phyloP scores from a whole-genome alignment of 225 moss, liverwort and hornwort species.

The Antitrichia curtipendula region DNA sequence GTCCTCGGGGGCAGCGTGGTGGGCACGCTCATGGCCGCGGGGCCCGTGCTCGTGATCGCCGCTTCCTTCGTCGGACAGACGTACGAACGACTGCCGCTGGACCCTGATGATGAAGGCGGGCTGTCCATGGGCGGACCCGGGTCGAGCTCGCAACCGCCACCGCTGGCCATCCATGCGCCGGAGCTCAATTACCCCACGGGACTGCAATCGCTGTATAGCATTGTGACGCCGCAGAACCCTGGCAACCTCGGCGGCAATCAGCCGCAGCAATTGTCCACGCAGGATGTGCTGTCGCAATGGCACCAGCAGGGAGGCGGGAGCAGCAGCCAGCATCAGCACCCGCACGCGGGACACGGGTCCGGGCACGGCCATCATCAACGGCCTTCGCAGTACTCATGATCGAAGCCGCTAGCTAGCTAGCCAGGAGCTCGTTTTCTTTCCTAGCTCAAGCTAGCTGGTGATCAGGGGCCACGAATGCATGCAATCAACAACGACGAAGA shows the following conservation, averaged over 20 bases:
- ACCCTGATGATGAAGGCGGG: constrained; percentile 60
- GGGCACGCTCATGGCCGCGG: constrained; percentile 76
- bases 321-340: constrained; percentile 2
- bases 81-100: constrained; percentile 85
- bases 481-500: not conserved
- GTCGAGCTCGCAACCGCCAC: constrained; percentile 26
- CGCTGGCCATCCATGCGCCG: constrained; percentile 28
- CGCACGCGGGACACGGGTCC: not conserved
- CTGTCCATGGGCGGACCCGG: constrained; percentile 26
- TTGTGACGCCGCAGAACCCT: constrained; percentile 36
- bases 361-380: constrained; percentile 25
- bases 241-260: constrained; percentile 16
- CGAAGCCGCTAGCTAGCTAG: not conserved
- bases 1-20: constrained; percentile 87
- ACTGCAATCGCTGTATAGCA: constrained; percentile 40
- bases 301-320: constrained; percentile 20
- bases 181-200: constrained; percentile 29
- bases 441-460: not conserved
- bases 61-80: constrained; percentile 75
- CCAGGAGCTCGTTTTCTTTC: not conserved
- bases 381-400: constrained; percentile 28
- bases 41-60: constrained; percentile 78
- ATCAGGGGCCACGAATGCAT: not conserved
- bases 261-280: constrained; percentile 37
- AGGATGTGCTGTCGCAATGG: constrained; percentile 33